phyloP scores from a whole-genome alignment of 2,329 filamentous ascomycete genomes.

The Pseudofabraea citricarpa region DNA sequence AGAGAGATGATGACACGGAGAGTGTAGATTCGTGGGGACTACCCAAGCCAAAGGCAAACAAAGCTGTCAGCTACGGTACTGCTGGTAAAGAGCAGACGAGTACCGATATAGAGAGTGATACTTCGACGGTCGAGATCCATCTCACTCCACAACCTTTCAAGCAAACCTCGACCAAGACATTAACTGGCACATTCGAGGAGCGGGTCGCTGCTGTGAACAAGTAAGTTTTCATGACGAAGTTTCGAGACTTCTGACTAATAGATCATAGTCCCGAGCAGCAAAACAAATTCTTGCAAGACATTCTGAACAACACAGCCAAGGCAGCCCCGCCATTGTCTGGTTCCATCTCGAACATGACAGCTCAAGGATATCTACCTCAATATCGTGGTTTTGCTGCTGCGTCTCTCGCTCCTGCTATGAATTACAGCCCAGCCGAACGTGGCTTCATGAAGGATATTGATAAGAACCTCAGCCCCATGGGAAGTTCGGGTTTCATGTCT shows the following conservation, averaged over 20 bases:
- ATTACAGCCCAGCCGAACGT: constrained; percentile 7
- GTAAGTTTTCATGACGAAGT: constrained; percentile 13
- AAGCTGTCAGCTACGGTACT: neutral
- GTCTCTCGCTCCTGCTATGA: constrained; percentile 23
- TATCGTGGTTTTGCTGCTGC: constrained; percentile 27
- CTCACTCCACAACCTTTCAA: constrained; percentile 9
- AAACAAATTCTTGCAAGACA: constrained; percentile 26
- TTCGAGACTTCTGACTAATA: neutral
- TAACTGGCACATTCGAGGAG: constrained; percentile 14
- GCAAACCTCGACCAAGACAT: constrained; percentile 8
- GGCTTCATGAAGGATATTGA: neutral
- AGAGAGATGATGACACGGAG: constrained; percentile 9
- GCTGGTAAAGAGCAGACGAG: neutral
- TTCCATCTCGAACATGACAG: constrained; percentile 25
- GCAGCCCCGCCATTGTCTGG: constrained; percentile 23
- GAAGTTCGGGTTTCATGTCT: constrained; percentile 6
- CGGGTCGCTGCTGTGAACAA: constrained; percentile 20
- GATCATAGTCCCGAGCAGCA: constrained; percentile 19
- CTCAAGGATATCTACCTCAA: constrained; percentile 27
- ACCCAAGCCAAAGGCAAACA: neutral
- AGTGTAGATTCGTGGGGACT: constrained; percentile 14
- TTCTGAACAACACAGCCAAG: constrained; percentile 23
- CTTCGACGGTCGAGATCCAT: constrained; percentile 17
- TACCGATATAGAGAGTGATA: constrained; percentile 7
- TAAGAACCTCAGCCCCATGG: neutral